Base-by-base conservation (phyloP, 768 basidiomycete genomes). In the Crepidotus variabilis region DNA sequence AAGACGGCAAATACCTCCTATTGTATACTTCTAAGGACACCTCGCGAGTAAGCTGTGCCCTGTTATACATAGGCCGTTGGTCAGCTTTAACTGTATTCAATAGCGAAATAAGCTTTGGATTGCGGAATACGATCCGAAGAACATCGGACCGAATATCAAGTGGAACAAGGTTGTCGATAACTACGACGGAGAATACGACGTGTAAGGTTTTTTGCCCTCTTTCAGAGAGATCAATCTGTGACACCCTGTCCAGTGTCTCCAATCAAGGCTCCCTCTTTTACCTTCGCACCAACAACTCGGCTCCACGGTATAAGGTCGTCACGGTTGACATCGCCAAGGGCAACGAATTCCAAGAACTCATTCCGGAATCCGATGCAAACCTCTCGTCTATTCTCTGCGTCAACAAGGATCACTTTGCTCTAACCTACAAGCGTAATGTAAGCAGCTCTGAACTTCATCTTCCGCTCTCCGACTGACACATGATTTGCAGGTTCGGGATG, bases 81-180 rank as follows among this genome's bases (percentile, higher is more conserved):
- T 23, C 50, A 47, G 54, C 33, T 52, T 47, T 35, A 28, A 50
- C 51, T 55, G 28, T 53, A 36, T 8, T 48, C 10, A 24, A 23
- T 51, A 90, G 88, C 85, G 84, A 83, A 87, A 89, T 64, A 67
- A 85, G 9, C 67, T 90, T 1, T 92, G 90, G 89, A 76, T 92
- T 47, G 80, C 86, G 6, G 84, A 90, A 60, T 75, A 90, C 7
- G 65, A 80, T 47, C 72, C 81, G 48, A 77, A 82, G 54, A 74
- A 79, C 54, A 86, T 90, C 22, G 83, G 82, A 8, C 75, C 75
- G 51, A 76, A 87, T 56, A 81, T 92, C 64, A 76, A 80, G 60
- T 93, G 90, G 90, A 75, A 78, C 59, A 90, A 88, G 69, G 58
- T 93, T 33, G 69, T 89, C 47, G 70, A 89, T 62, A 75, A 82